Evolutionary conservation across 495 filamentous ascomycete species (phyloP), one percentile per base, ranked within the genome.

Genomic region (Neurospora sp.): DNA sequence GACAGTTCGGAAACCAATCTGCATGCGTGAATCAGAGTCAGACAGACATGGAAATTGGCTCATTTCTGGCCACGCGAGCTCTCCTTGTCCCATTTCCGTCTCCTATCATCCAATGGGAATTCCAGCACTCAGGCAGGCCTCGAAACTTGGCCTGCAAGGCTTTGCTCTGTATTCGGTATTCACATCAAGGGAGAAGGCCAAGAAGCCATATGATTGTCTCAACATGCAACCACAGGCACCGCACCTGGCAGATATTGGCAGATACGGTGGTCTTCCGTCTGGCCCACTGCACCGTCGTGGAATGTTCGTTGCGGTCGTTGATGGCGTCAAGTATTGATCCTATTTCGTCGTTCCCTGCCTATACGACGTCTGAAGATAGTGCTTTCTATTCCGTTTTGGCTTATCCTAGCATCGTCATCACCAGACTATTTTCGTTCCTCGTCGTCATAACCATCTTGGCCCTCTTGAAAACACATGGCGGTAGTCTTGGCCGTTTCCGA

Each of bases 1-100:
- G 42, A 59, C 72, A 73, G 72, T 45, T 9, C 22, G 72, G 72
- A 40, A 73, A 73, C 72, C 72, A 73, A 73, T 72, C 10, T 44
- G 1, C 69, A 42, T 59, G 4, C 48, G 48, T 59, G 48, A 59
- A 59, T 59, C 10, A 59, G 48, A 18, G 53, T 65, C 27, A 37
- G 53, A 18, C 27, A 65, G 18, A 27, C 48, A 59, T 31, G 22
- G 48, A 4, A 10, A 59, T 59, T 59, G 48, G 48, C 48, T 59
- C 20, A 59, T 27, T 59, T 27, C 2, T 59, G 48, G 44, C 48
- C 48, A 27, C 20, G 22, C 48, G 48, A 59, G 48, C 48, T 12
- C 48, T 16, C 27, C 27, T 61, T 59, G 22, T 59, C 22, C 44
- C 48, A 31, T 61, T 27, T 61, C 22, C 53, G 12, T 31, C 22